Evolutionary conservation across 192 early-diverging fungal species (phyloP), one percentile per base, ranked within the genome.

Genomic region (Gaertneriomyces sp.): DNA sequence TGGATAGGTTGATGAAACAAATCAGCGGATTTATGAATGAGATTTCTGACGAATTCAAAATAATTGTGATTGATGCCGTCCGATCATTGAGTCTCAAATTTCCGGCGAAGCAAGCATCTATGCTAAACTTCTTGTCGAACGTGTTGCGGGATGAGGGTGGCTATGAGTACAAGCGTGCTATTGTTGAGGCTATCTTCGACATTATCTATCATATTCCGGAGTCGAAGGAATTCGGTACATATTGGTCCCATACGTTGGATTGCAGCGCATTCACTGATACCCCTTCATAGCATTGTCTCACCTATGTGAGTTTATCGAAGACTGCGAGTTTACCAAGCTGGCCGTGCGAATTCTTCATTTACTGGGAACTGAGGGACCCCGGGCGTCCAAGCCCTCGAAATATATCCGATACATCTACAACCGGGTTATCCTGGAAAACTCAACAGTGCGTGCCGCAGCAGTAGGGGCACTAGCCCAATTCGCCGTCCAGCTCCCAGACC

Each of bases 381-480:
- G 86, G 65, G 94, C 93, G 11, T 66, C 84, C n/a, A 89, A 88
- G 17, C 95, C 97, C 16, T 89, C 91, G 10, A 92, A 95, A 73
- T 99, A 92, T 74, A 96, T 99, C 70, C 85, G 94, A n/a, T 96
- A 97, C 72, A 99, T 99, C 64, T 99, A 99, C 85, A 99, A 99
- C 81, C 87, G 96, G 8, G 93, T 99, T 43, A 96, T 99, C 66
- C 81, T 99, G 51, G 97, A 99, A 64, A 97, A 94, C 69, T 89
- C 94, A 3, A 92, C 92, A 70, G 93, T 99, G 38, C 84, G 96
- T 45, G 95, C 91, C 9, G 95, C 97, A 5, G 95, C 97, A 4
- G 94, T 98, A n/a, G 92, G 86, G 38, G 91, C 95, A 2, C 79
- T 99, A 73, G 91, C 92, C 58, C 91, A 92, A 68, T 99, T 99